Evolutionary conservation across 768 basidiomycete species (phyloP), one percentile per base, ranked within the genome.

Genomic region (Naganishia antarctica): DNA sequence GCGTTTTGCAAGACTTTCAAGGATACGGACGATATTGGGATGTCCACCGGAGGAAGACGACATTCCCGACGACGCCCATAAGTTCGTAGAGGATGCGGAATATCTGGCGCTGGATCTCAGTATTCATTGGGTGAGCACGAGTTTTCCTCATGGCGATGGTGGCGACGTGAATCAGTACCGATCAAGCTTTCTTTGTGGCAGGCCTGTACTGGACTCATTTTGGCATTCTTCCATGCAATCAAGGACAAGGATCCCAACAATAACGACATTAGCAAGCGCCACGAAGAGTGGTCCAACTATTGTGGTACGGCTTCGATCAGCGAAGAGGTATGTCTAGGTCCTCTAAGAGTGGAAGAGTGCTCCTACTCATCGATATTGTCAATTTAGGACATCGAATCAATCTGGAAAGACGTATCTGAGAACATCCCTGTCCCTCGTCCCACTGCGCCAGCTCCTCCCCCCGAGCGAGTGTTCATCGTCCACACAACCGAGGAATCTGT

Each of bases 211-310:
- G 77, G 77, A 2, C 16, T 78, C 9, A 61, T 77, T 15, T 68
- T 78, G 15, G 77, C 74, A 4, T 78, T 78, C 68, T 78, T 78
- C 62, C 77, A 78, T 61, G 77, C 76, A 3, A 74, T 75, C 63
- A 66, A 63, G 48, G 76, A 78, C 57, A 70, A 71, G 43, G 75
- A 78, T 58, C 66, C 69, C 21, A 65, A 71, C 18, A 75, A 78
- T 50, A 74, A 75, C 51, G 75, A 78, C 64, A 67, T 70, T 21
- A 60, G 57, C 5, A 58, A 67, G 46, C 45, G 49, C 16, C 65
- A 73, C 60, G 70, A 73, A 45, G 75, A 70, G 59, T 78, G 76
- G 76, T 69, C 71, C 18, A 78, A 78, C 63, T 76, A 66, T 62
- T 78, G 76, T 48, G 76, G 76, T 15, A 78, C 76, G 4, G 70